Evolutionary conservation across 805 yeast genomes (phyloP), one percentile per base, ranked within the genome.

Genomic region (Grigorovia yakushimaensis): DNA sequence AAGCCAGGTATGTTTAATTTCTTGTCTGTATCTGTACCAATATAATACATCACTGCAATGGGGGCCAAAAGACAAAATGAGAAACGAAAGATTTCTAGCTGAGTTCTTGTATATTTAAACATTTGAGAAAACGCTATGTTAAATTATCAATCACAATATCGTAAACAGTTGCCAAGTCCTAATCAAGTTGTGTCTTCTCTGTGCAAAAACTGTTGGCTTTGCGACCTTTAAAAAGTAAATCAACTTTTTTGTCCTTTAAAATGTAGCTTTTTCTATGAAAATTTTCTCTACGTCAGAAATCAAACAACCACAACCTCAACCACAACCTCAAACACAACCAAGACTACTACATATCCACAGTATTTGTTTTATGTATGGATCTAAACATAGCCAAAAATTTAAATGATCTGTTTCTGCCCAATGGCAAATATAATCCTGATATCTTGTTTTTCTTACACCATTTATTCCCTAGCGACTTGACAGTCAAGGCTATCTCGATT

Each of bases 1-100:
- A 87, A 89, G 19, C 96, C 96, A 8, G 95, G 94, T 43, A 88
- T 81, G 60, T 88, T 86, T 64, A 89, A 80, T 69, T 88, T 89
- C 57, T 73, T 78, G 64, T 89, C 95, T 1, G 97, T 84, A 57
- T 89, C 89, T 38, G 84, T 76, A 61, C 98, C 97, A 41, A 88
- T 89, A 57, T 84, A 89, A 66, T 87, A 83, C 98, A 89, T 89
- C 59, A 88, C 84, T n/a, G 78, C 75, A 42, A 89, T 84, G 0
- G 98, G 98, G 1, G 94, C 79, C 56, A 88, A 69, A 41, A 89
- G 77, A 62, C 85, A 89, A 60, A 88, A 83, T 0, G 95, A 80
- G 67, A 88, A 87, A 57, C 77, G 73, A 47, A 77, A 76, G 5
- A 76, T 71, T 51, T 77, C 81, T 46, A 77, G 65, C 57, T 75